These are phyloP conservation scores for Haemoproteus tartakovskyi DNA, from an alignment of 169 alveolate species.

Conservation along the genomic window DNA sequence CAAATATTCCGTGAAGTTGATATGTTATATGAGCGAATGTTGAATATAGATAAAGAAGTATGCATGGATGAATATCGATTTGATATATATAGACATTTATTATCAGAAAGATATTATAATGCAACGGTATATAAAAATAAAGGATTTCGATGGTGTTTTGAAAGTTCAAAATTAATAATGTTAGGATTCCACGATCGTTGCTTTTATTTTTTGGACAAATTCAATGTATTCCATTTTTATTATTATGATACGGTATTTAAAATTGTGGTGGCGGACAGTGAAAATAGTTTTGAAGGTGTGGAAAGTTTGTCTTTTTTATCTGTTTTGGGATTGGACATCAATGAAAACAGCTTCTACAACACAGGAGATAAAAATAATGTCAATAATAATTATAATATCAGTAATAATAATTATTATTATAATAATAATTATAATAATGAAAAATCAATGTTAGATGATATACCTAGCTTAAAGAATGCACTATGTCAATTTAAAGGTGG, in stretches of 20 bases:
- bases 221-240: constrained; percentile 52
- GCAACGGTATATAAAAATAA: constrained; percentile 23
- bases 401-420: too few relatives aligned
- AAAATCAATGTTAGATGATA: constrained; percentile 11
- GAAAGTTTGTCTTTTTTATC: constrained; percentile 18
- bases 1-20: too few relatives aligned
- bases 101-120: constrained; percentile 40
- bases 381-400: too few relatives aligned
- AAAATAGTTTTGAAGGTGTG: constrained; percentile 5
- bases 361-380: too few relatives aligned
- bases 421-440: too few relatives aligned
- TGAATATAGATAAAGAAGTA: too few relatives aligned
- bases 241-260: constrained; percentile 40
- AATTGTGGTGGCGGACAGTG: constrained; percentile 18
- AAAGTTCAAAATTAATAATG: constrained; percentile 43
- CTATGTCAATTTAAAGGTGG: constrained; percentile 47
- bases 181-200: constrained; percentile 14
- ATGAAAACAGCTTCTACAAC: too few relatives aligned
- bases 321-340: too few relatives aligned
- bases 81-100: too few relatives aligned
- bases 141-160: constrained; percentile 4
- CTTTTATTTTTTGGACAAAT: constrained; percentile 35
- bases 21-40: too few relatives aligned
- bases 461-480: constrained; percentile 9
- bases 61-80: too few relatives aligned